A percentile compares a stretch with the other conserved stretches of the same genome.
Conservation (phyloP, 2,329 filamentous ascomycete genomes). For the Tolypocladium endophyticum region DNA sequence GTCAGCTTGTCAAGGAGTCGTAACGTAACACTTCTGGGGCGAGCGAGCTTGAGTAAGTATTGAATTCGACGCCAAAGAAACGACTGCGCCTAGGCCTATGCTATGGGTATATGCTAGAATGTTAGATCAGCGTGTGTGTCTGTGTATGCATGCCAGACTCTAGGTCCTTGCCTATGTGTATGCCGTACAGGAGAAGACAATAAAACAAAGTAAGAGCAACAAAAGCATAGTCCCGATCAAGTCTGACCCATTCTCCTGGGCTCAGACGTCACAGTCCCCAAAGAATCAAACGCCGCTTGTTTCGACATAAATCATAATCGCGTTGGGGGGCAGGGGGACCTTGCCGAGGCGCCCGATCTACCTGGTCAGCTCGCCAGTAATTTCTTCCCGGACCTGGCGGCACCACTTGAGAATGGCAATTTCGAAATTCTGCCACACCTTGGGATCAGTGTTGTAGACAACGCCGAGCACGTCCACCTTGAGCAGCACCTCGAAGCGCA, state of each 20-base stretch:
- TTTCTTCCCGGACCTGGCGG: slow-evolving; percentile 69
- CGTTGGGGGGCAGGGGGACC: background rate
- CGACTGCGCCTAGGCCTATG: slow-evolving; percentile 18
- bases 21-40: background rate
- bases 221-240: background rate
- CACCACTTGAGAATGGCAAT: slow-evolving; percentile 76
- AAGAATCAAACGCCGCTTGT: slow-evolving; percentile 1
- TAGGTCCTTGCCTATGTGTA: background rate
- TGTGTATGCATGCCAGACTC: background rate
- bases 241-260: background rate
- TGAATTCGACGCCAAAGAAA: background rate
- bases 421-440: slow-evolving; percentile 75
- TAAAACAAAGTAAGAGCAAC: slow-evolving; percentile 4
- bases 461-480: slow-evolving; percentile 78
- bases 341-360: slow-evolving; percentile 2
- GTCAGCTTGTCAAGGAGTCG: slow-evolving; percentile 15
- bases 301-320: slow-evolving; percentile 5
- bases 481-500: slow-evolving; percentile 82
- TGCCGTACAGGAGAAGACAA: slow-evolving; percentile 1
- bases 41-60: background rate
- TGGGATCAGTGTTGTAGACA: slow-evolving; percentile 60
- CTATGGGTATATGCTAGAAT: slow-evolving; percentile 25
- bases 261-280: background rate
- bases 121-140: slow-evolving; percentile 11
- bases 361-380: slow-evolving; percentile 52